Conservation (phyloP, 1,284 basidiomycete genomes). For the Irpex rosettiformis region DNA sequence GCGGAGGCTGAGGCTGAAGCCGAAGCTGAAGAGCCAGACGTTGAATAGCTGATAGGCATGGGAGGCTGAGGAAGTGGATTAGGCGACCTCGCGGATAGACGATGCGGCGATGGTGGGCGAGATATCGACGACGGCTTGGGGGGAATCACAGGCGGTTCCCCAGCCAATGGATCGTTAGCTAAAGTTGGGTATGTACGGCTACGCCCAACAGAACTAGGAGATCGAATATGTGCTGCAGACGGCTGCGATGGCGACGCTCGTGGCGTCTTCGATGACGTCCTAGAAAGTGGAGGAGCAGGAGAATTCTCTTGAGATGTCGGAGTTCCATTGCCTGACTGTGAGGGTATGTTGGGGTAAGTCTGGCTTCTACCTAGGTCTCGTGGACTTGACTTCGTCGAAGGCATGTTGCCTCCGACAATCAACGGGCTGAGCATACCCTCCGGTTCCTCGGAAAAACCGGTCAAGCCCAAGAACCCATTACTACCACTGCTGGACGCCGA, state of each 20-base stretch:
- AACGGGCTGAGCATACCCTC: constrained; percentile 51
- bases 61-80: constrained; percentile 28
- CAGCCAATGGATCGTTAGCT: constrained; percentile 7
- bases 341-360: constrained; percentile 29
- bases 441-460: constrained; percentile 51
- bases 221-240: constrained; percentile 13
- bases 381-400: constrained; percentile 17
- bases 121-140: constrained; percentile 12
- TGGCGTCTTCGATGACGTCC: constrained; percentile 20
- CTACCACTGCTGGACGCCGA: constrained; percentile 24
- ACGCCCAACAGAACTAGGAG: constrained; percentile 20
- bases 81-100: constrained; percentile 5
- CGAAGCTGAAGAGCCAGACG: constrained; percentile 9
- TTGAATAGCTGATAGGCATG: constrained; percentile 16
- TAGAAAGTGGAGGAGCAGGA: constrained; percentile 3
- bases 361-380: constrained; percentile 32
- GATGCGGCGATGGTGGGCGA: constrained; percentile 12
- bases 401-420: constrained; percentile 29
- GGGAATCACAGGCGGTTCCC: constrained; percentile 15
- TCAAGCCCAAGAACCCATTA: constrained; percentile 13
- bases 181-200: constrained; percentile 26
- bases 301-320: constrained; percentile 32
- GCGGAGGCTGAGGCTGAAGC: background rate
- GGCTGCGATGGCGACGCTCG: constrained; percentile 14
- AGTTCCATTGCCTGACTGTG: constrained; percentile 20